phyloP scores from a whole-genome alignment of 352 stramenopile species.

The Phytophthora parvispora region DNA sequence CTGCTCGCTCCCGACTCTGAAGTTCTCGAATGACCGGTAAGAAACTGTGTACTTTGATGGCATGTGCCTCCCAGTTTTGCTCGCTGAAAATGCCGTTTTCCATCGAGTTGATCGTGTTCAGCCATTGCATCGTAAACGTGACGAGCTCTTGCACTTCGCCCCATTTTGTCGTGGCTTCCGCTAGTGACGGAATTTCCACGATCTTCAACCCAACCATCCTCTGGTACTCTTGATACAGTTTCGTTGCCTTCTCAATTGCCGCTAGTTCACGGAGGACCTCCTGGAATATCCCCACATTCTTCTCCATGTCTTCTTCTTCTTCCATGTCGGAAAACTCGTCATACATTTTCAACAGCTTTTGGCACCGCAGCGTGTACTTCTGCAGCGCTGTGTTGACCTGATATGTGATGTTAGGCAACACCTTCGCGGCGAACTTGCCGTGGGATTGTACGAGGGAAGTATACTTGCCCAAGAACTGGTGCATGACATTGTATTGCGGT shows the following conservation, averaged over 20 bases:
- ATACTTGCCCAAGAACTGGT: conserved; percentile 63
- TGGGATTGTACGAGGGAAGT: conserved; percentile 55
- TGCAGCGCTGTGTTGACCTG: conserved; percentile 70
- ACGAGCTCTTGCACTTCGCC: conserved; percentile 71
- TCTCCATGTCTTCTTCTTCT: conserved; percentile 70
- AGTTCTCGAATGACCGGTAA: conserved; percentile 44
- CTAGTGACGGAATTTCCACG: conserved; percentile 60
- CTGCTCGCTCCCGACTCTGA: conserved; percentile 28
- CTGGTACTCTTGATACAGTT: conserved; percentile 80
- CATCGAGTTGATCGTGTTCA: conserved; percentile 52
- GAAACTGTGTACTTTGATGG: conserved; percentile 47
- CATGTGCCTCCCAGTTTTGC: conserved; percentile 62
- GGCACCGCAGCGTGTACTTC: conserved; percentile 60
- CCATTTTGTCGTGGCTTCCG: conserved; percentile 55
- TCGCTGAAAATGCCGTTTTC: conserved; percentile 76
- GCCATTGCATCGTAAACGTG: conserved; percentile 59
- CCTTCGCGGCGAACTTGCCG: conserved; percentile 71
- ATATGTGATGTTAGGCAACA: conserved; percentile 74
- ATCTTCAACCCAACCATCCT: conserved; percentile 75
- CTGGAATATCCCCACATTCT: conserved; percentile 57
- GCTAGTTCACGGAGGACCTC: conserved; percentile 59
- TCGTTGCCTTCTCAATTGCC: conserved; percentile 58
- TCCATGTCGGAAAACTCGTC: conserved; percentile 57
- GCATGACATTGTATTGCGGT: conserved; percentile 59
- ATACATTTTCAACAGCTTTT: conserved; percentile 60